phyloP scores from a whole-genome alignment of 1,284 basidiomycete genomes.

The Trametes polyzona region DNA sequence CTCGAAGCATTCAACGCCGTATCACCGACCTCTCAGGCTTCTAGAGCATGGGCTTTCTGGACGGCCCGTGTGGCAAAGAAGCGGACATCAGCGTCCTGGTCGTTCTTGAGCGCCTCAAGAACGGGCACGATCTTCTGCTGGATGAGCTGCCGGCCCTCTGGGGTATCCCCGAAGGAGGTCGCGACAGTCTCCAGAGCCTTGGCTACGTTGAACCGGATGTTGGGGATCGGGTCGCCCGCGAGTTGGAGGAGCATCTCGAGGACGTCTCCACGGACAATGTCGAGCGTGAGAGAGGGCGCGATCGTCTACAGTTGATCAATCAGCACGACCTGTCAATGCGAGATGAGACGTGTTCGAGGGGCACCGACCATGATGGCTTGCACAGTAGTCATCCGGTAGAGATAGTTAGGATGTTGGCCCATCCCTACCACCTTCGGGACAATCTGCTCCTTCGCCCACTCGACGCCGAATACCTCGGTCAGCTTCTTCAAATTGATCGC shows the following conservation, averaged over 20 bases:
- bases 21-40: conserved; percentile 26
- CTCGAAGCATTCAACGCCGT: not conserved
- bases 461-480: conserved; percentile 98
- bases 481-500: conserved; percentile 97
- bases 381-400: conserved; percentile 99
- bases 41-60: conserved; percentile 49
- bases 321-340: conserved; percentile 16
- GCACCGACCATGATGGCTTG: conserved; percentile 92
- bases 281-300: conserved; percentile 87
- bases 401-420: conserved; percentile 97
- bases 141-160: conserved; percentile 80
- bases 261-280: conserved; percentile 87
- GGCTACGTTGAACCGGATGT: conserved; percentile 99
- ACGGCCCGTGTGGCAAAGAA: conserved; percentile 80
- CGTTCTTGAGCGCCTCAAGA: conserved; percentile 87
- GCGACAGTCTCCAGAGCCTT: conserved; percentile 92
- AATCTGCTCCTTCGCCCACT: conserved; percentile 95
- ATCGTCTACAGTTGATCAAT: conserved; percentile 72
- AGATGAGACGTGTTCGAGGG: conserved; percentile 7
- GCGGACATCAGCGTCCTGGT: conserved; percentile 94
- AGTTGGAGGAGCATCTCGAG: conserved; percentile 87
- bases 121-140: conserved; percentile 80
- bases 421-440: conserved; percentile 98
- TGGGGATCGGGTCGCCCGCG: conserved; percentile 93
- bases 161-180: conserved; percentile 62